A percentile compares a stretch with the other conserved stretches of the same genome.
Evolutionary conservation across 2,329 filamentous ascomycete genomes (phyloP).

Genomic region (Neurospora sp.): DNA sequence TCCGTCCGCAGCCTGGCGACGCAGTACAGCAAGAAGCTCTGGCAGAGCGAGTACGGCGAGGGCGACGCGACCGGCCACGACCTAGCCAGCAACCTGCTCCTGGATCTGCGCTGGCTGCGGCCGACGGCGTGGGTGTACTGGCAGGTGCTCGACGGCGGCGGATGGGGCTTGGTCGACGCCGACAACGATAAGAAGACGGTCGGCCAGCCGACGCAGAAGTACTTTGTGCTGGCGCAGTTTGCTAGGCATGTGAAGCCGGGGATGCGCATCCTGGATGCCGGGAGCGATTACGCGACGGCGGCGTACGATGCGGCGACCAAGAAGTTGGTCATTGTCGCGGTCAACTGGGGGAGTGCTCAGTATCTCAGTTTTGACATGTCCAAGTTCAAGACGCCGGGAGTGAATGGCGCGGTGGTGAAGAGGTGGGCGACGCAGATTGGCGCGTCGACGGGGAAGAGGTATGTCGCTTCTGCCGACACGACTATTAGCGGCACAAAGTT

Average conservation of each 20-base stretch:
- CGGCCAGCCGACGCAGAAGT: slow-evolving; percentile 26
- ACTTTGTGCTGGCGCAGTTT: slow-evolving; percentile 33
- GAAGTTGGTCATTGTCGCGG: slow-evolving; percentile 29
- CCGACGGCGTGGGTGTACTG: slow-evolving; percentile 36
- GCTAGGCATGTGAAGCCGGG: slow-evolving; percentile 30
- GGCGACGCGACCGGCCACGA: slow-evolving; percentile 26
- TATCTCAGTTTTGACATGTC: slow-evolving; percentile 31
- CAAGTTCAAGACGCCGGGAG: slow-evolving; percentile 22
- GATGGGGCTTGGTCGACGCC: slow-evolving; percentile 32
- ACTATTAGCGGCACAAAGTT: slow-evolving; percentile 26
- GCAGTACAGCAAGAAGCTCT: slow-evolving; percentile 23
- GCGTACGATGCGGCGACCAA: slow-evolving; percentile 26
- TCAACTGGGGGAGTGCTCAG: slow-evolving; percentile 29
- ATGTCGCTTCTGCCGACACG: slow-evolving; percentile 24
- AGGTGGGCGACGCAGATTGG: slow-evolving; percentile 29
- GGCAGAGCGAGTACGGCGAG: slow-evolving; percentile 36
- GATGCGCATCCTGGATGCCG: slow-evolving; percentile 29
- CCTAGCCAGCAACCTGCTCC: slow-evolving; percentile 27
- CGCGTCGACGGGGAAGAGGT: slow-evolving; percentile 21
- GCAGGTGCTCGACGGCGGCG: slow-evolving; percentile 30
- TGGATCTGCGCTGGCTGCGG: slow-evolving; percentile 30
- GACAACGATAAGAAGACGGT: slow-evolving; percentile 26
- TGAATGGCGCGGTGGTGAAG: slow-evolving; percentile 23
- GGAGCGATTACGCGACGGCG: slow-evolving; percentile 26
- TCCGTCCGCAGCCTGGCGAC: slow-evolving; percentile 22